Base-by-base conservation (phyloP, 208 protist genomes). In the Acanthamoeba healyi region DNA sequence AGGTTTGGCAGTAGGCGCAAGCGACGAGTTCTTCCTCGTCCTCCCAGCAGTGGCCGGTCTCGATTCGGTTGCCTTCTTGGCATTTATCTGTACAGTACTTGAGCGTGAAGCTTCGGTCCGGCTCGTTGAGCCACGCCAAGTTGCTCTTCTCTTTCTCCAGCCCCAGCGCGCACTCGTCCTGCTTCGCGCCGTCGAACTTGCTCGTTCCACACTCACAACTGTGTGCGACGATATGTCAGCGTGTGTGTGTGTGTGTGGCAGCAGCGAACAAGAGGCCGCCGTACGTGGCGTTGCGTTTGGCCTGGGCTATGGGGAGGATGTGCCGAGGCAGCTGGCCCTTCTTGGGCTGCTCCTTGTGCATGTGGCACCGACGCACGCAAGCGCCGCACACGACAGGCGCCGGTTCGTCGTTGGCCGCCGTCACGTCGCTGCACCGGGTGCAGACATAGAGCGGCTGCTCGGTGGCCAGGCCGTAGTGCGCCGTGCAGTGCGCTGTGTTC, bases 11-110 rank as follows among this genome's bases (percentile, higher is more conserved):
- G 67, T 46, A 77, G 38, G 32, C 34, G 67, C 67, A 77, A 9
- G 67, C 67, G 32, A 77, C 67, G 67, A 77, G 67, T 42, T 77
- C 67, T n/a, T 77, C 67, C 67, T 77, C 34, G 38, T 77, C 67
- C 7, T 77, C 67, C 67, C 67, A 77, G 67, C 67, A 77, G 38
- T 77, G 67, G 17, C 67, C 36, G 36, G 29, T 12, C 67, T 77
- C 6, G 36, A 77, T 24, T 24, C n/a, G 29, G 14, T 44, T 14
- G 32, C 67, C 32, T 6, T 77, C 38, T 7, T n/a, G 22, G 67
- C 67, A 77, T 24, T 77, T 36, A 17, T 36, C 32, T 15, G 67
- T 77, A 24, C 67, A 77, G 29, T 42, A 77, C 24, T 22, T 17
- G 2, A 77, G 36, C 1, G 67, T 46, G 38, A 36, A 77, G 6